These are phyloP conservation scores for Yarrowia divulgata DNA, from an alignment of 805 yeast species.

Conservation along the genomic window DNA sequence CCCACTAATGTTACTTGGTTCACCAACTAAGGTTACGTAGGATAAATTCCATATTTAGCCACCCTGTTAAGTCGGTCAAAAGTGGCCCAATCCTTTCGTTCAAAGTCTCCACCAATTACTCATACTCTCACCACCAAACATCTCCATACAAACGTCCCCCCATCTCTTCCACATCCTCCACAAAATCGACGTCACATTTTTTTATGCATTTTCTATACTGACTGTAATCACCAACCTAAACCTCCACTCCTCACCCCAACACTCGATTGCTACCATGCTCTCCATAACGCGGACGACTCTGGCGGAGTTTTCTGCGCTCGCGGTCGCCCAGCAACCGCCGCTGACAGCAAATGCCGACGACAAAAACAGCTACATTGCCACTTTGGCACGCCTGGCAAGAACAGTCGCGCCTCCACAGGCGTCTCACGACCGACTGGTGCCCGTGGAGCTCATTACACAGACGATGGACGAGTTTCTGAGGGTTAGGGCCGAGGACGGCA, in stretches of 20 bases:
- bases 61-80: too few relatives aligned
- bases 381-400: constrained; percentile 24
- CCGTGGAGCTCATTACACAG: constrained; percentile 2
- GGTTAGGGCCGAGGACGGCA: not conserved
- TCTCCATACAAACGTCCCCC: too few relatives aligned
- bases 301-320: constrained; percentile 32
- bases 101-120: too few relatives aligned
- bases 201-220: too few relatives aligned
- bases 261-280: constrained; percentile 21
- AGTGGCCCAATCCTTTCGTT: too few relatives aligned
- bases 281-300: constrained; percentile 33
- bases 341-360: not conserved
- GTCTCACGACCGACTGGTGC: constrained; percentile 24
- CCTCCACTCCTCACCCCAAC: not conserved
- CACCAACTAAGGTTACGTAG: too few relatives aligned
- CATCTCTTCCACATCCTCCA: too few relatives aligned
- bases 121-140: too few relatives aligned
- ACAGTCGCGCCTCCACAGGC: constrained; percentile 32
- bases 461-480: constrained; percentile 31
- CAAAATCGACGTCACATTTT: too few relatives aligned
- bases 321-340: constrained; percentile 29
- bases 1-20: too few relatives aligned
- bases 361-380: constrained; percentile 27
- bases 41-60: too few relatives aligned
- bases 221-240: not conserved